Evolutionary conservation across 2,329 filamentous ascomycete species (phyloP).

Genomic region (Sclerotinia minor): DNA sequence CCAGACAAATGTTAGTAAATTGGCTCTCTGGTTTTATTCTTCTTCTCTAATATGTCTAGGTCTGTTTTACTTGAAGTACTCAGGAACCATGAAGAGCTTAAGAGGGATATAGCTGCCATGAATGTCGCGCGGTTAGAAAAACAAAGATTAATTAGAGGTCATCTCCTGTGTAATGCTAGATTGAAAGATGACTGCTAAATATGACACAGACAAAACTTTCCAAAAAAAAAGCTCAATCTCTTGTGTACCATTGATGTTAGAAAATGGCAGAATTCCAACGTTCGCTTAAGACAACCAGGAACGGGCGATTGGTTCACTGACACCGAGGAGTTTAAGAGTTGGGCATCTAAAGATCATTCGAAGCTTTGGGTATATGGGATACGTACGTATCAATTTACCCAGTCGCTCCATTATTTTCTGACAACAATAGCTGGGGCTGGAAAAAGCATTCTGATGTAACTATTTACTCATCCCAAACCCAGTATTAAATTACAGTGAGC

Average conservation of each 20-base stretch:
- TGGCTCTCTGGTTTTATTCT: not conserved
- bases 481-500: not conserved
- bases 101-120: not conserved
- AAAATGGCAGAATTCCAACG: slow-evolving; percentile 25
- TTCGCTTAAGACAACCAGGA: slow-evolving; percentile 28
- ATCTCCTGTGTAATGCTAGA: not conserved
- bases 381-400: slow-evolving; percentile 20
- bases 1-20: slow-evolving; percentile 25
- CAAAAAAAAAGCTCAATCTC: slow-evolving; percentile 23
- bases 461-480: not conserved
- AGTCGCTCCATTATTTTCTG: not conserved
- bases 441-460: slow-evolving; percentile 31
- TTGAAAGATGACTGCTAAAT: not conserved
- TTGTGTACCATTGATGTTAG: slow-evolving; percentile 23
- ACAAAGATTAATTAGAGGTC: not conserved
- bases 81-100: slow-evolving; percentile 7
- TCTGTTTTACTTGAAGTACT: slow-evolving; percentile 13
- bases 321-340: slow-evolving; percentile 27
- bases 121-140: not conserved
- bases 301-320: slow-evolving; percentile 34
- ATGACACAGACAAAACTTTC: slow-evolving; percentile 14
- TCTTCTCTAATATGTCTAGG: not conserved
- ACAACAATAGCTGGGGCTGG: slow-evolving; percentile 28
- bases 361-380: slow-evolving; percentile 34
- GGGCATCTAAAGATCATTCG: slow-evolving; percentile 19